Percentiles rank a stretch among this genome's conserved stretches.
Conservation (phyloP, 2,329 filamentous ascomycete species). For the Colletotrichum sp. region DNA sequence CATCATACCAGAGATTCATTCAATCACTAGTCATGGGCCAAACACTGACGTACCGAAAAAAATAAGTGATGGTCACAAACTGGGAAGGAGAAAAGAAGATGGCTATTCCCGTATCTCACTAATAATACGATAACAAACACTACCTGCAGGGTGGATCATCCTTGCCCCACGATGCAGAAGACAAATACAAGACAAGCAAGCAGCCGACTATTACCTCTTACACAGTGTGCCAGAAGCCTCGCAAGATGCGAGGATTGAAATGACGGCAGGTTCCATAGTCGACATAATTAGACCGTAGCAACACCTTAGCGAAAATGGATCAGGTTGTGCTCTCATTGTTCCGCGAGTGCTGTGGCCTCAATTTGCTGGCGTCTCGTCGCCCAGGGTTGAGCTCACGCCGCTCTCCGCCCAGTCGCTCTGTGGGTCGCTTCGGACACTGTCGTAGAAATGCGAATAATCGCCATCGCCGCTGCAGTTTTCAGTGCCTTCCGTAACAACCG, state of each 20-base stretch:
- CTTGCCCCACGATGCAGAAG: not conserved
- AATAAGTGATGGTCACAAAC: not conserved
- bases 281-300: not conserved
- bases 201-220: not conserved
- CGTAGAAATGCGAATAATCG: constrained; percentile 36
- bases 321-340: constrained; percentile 17
- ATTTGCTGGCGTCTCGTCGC: constrained; percentile 24
- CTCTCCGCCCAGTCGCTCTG: constrained; percentile 51
- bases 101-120: not conserved
- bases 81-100: not conserved
- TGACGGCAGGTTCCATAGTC: not conserved
- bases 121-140: not conserved
- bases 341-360: constrained; percentile 37
- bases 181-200: constrained; percentile 11
- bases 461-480: constrained; percentile 42
- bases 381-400: constrained; percentile 26
- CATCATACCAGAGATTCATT: not conserved
- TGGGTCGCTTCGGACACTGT: constrained; percentile 32
- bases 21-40: not conserved
- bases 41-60: not conserved
- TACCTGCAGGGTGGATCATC: not conserved
- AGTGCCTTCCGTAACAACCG: constrained; percentile 48
- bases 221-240: constrained; percentile 1
- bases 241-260: not conserved
- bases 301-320: not conserved